Base-by-base conservation (phyloP, 2,329 filamentous ascomycete species). In the Ceratocystis ficicola region DNA sequence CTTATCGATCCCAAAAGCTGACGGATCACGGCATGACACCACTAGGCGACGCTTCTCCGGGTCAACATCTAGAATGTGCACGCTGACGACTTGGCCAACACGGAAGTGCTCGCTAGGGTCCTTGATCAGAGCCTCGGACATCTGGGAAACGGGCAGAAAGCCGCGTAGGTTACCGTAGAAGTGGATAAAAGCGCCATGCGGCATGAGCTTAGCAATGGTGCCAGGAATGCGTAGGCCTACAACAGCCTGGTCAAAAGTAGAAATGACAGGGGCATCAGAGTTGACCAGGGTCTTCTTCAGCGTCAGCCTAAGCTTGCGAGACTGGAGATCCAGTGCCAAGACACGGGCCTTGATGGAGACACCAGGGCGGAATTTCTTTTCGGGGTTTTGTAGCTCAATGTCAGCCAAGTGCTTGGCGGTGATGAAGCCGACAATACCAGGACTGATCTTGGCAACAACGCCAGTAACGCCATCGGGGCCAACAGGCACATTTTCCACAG, bases 111-210 rank as follows among this genome's bases (percentile, higher is more conserved):
- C 86, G 59, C 83, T 84, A 3, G 94, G 91, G 72, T 96, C 89
- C 70, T 88, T 84, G 72, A 99, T 96, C 73, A 88, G 96, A 10
- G 92, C 91, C 74, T 99, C 94, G 73, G 94, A 97, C 94, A 99
- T 99, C 76, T 99, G 93, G 1, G 89, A 89, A 0, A 95, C 86
- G 1, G 94, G 94, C 65, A 99, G 80, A 77, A 95, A 99, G 7
- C 88, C 95, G 69, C 85, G 84, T 22, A 99, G 80, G 7, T 80
- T 77, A 20, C 90, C 90, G 72, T 95, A 99, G 76, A 97, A 99
- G 73, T 95, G 90, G 64, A 99, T 88, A 20, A 93, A 84, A 10
- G 94, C 94, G 67, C 94, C 94, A 64, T 85, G 84, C 2, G 83
- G 76, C 66, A 90, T 80, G 10, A 99, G 79, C 69, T 88, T 95